Evolutionary conservation across 169 alveolate genomes (phyloP).

Genomic region (Plasmodium malariae): DNA sequence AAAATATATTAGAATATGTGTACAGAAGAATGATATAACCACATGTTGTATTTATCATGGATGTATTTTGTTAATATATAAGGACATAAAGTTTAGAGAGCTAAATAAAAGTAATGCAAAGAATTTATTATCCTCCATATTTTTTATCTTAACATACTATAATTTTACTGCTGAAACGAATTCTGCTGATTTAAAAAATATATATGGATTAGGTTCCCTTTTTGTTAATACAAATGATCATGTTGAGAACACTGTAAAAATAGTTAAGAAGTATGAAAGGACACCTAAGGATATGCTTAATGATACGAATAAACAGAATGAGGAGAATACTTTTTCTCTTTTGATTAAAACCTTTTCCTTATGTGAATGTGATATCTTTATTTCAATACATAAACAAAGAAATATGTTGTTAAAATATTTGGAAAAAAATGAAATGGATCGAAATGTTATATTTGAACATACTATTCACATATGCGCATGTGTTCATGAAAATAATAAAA

Average conservation of each 20-base stretch:
- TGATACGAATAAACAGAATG: not conserved
- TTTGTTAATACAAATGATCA: constrained; percentile 65
- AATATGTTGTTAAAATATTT: constrained; percentile 70
- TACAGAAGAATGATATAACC: constrained; percentile 74
- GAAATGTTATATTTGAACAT: constrained; percentile 74
- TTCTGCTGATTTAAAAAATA: constrained; percentile 65
- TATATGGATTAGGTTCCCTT: constrained; percentile 75
- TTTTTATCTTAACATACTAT: constrained; percentile 66
- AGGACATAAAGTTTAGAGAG: constrained; percentile 57
- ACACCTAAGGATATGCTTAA: not conserved
- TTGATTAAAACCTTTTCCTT: constrained; percentile 69
- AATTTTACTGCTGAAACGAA: constrained; percentile 69
- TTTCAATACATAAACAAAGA: constrained; percentile 69
- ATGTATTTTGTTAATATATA: constrained; percentile 59
- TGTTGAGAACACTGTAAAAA: not conserved
- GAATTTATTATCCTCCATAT: constrained; percentile 62
- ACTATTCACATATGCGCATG: constrained; percentile 76
- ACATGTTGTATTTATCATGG: constrained; percentile 68
- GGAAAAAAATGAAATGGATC: constrained; percentile 54
- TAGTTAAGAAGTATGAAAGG: not conserved
- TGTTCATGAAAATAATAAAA: constrained; percentile 58
- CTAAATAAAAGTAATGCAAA: constrained; percentile 47
- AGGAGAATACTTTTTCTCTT: constrained; percentile 9
- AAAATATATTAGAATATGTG: constrained; percentile 17
- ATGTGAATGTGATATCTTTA: constrained; percentile 75